phyloP scores from a whole-genome alignment of 2,329 filamentous ascomycete genomes.

The Bimuria novae-zelandiae region DNA sequence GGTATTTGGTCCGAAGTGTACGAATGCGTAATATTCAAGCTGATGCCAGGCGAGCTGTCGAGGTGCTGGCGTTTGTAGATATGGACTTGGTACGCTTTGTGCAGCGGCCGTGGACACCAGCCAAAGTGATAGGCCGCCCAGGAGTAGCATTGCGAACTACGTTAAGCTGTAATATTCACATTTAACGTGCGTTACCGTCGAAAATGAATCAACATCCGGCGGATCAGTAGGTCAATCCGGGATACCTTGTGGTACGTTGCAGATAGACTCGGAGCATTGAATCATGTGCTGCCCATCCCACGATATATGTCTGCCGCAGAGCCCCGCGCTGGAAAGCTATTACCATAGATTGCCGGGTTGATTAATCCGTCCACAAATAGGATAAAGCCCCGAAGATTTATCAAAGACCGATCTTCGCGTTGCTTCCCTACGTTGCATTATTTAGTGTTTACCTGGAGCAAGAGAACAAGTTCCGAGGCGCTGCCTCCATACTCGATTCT shows the following conservation, averaged over 20 bases:
- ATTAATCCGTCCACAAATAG: not conserved
- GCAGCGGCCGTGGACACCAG: not conserved
- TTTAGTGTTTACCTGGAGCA: not conserved
- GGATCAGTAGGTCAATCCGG: not conserved
- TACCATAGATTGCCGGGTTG: not conserved
- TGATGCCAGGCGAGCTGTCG: constrained; percentile 19
- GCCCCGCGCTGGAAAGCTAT: not conserved
- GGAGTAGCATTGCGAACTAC: too few species aligned
- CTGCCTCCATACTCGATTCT: too few species aligned
- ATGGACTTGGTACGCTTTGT: constrained; percentile 12
- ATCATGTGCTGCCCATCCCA: too few species aligned
- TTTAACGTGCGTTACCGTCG: too few species aligned
- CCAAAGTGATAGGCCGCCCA: not conserved
- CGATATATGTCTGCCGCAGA: not conserved
- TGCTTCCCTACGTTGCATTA: not conserved
- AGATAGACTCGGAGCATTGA: too few species aligned
- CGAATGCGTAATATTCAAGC: constrained; percentile 19
- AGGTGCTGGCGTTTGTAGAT: constrained; percentile 14
- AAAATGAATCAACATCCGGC: too few species aligned
- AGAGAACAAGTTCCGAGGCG: not conserved
- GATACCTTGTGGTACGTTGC: too few species aligned
- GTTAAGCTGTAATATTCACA: too few species aligned
- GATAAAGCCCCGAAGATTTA: not conserved
- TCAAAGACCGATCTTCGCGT: not conserved
- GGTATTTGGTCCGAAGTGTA: constrained; percentile 24